Conservation (phyloP, 345 rosid genomes). For the Hibiscus trionum region DNA sequence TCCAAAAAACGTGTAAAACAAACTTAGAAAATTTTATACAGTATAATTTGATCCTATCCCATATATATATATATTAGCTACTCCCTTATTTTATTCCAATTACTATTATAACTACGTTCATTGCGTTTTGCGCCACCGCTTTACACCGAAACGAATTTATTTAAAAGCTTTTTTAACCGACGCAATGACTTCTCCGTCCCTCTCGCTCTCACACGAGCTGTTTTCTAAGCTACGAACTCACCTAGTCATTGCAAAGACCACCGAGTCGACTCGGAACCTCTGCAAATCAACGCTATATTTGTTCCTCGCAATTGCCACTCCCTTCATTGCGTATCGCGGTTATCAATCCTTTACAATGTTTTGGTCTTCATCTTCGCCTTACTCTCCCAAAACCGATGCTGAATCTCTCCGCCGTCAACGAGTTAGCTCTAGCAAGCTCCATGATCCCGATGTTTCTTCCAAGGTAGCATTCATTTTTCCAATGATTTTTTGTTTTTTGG, state of each 20-base stretch:
- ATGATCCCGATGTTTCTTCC: constrained; percentile 39
- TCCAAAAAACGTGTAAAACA: too few species aligned
- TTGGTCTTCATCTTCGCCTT: constrained; percentile 16
- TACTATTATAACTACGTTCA: not conserved
- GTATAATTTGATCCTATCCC: too few species aligned
- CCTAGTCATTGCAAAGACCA: constrained; percentile 17
- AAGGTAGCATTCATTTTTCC: constrained; percentile 32
- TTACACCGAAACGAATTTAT: not conserved
- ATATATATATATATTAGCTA: too few species aligned
- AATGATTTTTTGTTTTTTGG: not conserved
- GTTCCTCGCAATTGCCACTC: constrained; percentile 21
- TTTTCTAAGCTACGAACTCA: not conserved
- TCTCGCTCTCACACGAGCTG: not conserved
- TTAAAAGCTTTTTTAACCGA: not conserved
- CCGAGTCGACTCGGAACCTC: constrained; percentile 33
- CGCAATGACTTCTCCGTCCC: not conserved
- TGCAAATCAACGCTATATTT: constrained; percentile 24
- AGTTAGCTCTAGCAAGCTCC: constrained; percentile 72
- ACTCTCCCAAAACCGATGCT: constrained; percentile 22
- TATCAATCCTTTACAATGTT: constrained; percentile 18
- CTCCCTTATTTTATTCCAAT: not conserved
- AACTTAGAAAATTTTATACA: too few species aligned
- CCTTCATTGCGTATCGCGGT: constrained; percentile 18
- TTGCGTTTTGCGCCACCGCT: not conserved
- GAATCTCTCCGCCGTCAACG: constrained; percentile 51